Percentiles rank a stretch among this genome's conserved stretches.
These are phyloP conservation scores for Eucalyptus sp. DNA, from an alignment of 345 rosid genomes.

Conservation along the genomic window DNA sequence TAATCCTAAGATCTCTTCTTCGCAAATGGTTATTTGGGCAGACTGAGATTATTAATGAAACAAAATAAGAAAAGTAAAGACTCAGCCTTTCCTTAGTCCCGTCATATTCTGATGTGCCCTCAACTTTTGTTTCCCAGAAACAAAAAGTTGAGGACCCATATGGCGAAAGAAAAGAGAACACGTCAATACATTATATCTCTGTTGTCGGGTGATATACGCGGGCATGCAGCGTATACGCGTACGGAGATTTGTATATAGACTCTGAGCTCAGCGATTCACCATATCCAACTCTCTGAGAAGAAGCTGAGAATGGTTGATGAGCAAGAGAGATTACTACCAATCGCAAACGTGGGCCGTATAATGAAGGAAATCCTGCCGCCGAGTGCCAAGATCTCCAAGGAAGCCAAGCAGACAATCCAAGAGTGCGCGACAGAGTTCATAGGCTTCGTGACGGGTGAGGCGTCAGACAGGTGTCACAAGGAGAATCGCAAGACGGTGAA, in stretches of 20 bases:
- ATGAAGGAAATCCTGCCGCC: slow-evolving; percentile 76
- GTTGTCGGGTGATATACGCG: neutral
- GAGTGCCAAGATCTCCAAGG: slow-evolving; percentile 70
- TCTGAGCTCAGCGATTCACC: neutral
- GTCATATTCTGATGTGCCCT: neutral
- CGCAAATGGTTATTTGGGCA: neutral
- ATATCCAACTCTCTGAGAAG: neutral
- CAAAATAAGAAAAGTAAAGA: neutral
- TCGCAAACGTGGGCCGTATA: slow-evolving; percentile 67
- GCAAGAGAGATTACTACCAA: slow-evolving; percentile 53
- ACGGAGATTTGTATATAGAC: neutral
- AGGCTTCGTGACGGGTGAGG: slow-evolving; percentile 75
- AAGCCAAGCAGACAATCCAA: slow-evolving; percentile 74
- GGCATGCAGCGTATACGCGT: neutral
- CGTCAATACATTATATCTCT: neutral
- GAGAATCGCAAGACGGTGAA: slow-evolving; percentile 83
- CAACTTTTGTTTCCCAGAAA: neutral
- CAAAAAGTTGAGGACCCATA: neutral
- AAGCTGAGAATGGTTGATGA: slow-evolving; percentile 31
- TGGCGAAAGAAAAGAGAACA: neutral
- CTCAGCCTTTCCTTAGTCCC: neutral
- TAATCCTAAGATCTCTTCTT: neutral
- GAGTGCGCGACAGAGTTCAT: slow-evolving; percentile 82
- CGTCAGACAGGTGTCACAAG: slow-evolving; percentile 69
- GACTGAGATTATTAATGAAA: neutral